Evolutionary conservation across 2,329 filamentous ascomycete genomes (phyloP), one percentile per base, ranked within the genome.

Genomic region (Pezicula radicicola): DNA sequence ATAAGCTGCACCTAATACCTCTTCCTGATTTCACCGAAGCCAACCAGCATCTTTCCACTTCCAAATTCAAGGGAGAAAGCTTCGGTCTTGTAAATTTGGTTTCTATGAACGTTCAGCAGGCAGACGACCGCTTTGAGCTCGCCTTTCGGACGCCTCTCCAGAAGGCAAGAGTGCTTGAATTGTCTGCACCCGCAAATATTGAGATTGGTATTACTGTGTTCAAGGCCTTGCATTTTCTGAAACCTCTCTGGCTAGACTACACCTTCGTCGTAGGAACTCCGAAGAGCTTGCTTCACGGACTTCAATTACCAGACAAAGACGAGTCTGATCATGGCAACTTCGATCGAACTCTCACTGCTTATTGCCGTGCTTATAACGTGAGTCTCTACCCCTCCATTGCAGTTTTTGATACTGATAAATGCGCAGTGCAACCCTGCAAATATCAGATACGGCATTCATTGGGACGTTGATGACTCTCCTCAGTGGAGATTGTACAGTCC

Each of bases 1-100:
- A 88, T 70, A 87, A 85, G 64, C 70, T 89, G 33, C 85, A 89
- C 68, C 62, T 89, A 46, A 77, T 89, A 43, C 84, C 84, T n/a
- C 64, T 86, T 30, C 77, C 82, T 40, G 87, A 84, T 59, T 71
- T 76, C 18, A 73, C 72, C 30, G 76, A 75, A 59, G 75, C 56
- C 70, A 75, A 25, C 80, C 81, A 56, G 12, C 55, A 56, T 18
- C 48, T 63, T 6, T 47, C 60, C 15, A 79, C 44, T 67, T 78
- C 59, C 72, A 78, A 54, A 72, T 78, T 54, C 37, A 62, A 61
- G 25, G 60, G 64, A 39, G 73, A 72, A 7, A 83, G 82, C 1
- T 80, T 83, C 61, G 86, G 85, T 3, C 78, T 88, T 48, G 77
- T 88, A 56, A 83, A 80, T 15, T 67, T 89, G 37, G 79, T 78